Conservation (phyloP, 768 basidiomycete species). For the Brasilioporus rufonigricans region DNA sequence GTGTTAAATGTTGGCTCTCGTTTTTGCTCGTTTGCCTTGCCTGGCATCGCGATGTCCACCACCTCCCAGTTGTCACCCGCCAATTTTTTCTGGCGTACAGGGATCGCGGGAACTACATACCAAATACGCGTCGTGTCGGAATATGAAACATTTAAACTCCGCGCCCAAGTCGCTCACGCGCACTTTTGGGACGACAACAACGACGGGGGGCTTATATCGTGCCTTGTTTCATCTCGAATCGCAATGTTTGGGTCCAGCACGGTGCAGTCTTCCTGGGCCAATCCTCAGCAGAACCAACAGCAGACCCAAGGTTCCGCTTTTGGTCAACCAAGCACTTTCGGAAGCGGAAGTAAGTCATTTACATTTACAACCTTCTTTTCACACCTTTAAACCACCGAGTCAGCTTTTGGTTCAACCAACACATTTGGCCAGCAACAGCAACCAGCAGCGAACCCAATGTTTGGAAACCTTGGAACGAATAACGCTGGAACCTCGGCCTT, state of each 20-base stretch:
- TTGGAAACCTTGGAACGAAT: constrained; percentile 54
- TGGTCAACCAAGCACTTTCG: constrained; percentile 69
- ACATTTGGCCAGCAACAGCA: constrained; percentile 69
- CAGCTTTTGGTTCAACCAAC: constrained; percentile 53
- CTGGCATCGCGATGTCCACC: constrained; percentile 43
- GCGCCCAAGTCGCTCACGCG: constrained; percentile 15
- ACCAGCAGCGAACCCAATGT: constrained; percentile 78
- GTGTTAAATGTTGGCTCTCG: constrained; percentile 73
- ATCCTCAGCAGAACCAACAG: constrained; percentile 62
- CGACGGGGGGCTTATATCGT: constrained; percentile 23
- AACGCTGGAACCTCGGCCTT: constrained; percentile 35
- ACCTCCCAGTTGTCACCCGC: background rate
- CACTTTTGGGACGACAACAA: constrained; percentile 18
- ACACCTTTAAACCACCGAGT: constrained; percentile 22
- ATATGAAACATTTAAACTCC: constrained; percentile 12
- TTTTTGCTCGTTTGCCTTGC: constrained; percentile 39
- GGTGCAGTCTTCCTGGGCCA: constrained; percentile 66
- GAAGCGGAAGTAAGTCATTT: constrained; percentile 44
- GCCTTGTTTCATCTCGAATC: constrained; percentile 31
- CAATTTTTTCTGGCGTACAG: constrained; percentile 12
- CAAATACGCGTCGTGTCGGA: constrained; percentile 23
- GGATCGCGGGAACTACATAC: constrained; percentile 25
- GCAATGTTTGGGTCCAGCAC: constrained; percentile 60
- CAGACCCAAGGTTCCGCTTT: constrained; percentile 56
- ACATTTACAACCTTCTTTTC: constrained; percentile 28